Conservation (phyloP, 768 basidiomycete genomes). For the Tricholoma bakamatsutake region DNA sequence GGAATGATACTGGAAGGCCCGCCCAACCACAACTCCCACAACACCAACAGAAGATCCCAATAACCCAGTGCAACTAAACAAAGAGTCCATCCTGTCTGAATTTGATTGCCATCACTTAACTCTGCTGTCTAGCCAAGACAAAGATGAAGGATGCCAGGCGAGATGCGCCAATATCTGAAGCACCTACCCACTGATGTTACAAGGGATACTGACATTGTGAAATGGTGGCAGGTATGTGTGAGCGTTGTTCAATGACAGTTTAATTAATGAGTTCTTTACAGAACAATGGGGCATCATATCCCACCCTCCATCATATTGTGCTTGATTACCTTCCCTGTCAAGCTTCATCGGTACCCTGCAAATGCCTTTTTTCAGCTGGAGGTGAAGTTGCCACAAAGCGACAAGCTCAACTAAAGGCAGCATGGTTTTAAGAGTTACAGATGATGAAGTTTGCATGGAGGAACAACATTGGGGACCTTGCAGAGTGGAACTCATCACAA, state of each 20-base stretch:
- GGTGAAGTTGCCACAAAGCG: background rate
- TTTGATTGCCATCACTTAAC: background rate
- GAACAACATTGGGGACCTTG: background rate
- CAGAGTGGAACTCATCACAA: background rate
- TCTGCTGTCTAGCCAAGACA: background rate
- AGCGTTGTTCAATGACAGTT: background rate
- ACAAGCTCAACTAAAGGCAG: background rate
- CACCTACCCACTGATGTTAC: background rate
- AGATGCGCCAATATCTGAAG: background rate
- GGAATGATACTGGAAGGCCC: background rate
- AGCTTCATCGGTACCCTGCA: background rate
- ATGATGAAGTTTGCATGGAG: background rate
- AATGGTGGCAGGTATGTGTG: background rate
- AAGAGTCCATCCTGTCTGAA: background rate
- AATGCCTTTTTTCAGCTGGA: background rate
- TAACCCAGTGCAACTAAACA: background rate
- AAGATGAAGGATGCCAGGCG: background rate
- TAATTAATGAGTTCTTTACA: background rate
- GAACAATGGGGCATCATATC: background rate
- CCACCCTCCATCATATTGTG: background rate
- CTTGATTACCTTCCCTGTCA: background rate
- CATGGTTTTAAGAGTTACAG: background rate
- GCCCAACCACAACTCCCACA: background rate
- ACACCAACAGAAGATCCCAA: background rate
- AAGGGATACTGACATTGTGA: background rate